Percentiles rank a stretch among this genome's conserved stretches.
phyloP scores from a whole-genome alignment of 176 grass and related monocot genomes.

The Puccinellia tenuiflora region DNA sequence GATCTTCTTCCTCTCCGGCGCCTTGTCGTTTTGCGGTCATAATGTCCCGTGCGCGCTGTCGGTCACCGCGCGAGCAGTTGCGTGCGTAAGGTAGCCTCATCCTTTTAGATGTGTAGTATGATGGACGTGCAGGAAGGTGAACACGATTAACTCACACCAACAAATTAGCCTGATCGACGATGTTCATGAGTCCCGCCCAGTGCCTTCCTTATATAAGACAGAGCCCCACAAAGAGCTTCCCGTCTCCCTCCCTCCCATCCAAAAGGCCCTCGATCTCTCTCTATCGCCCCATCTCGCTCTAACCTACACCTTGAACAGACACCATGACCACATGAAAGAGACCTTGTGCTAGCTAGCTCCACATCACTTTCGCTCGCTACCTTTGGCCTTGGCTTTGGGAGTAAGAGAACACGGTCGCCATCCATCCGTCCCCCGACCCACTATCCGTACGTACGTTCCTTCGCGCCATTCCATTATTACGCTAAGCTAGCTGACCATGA shows the following conservation, averaged over 20 bases:
- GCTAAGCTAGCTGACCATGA: slow-evolving; percentile 30
- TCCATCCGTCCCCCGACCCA: neutral
- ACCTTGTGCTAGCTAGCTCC: neutral
- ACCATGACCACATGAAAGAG: slow-evolving; percentile 16
- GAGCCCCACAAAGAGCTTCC: neutral
- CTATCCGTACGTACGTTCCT: neutral
- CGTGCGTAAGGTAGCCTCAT: too few species aligned
- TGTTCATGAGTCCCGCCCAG: too few species aligned
- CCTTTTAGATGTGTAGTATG: too few species aligned
- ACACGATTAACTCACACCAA: too few species aligned
- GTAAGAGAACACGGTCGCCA: slow-evolving; percentile 30
- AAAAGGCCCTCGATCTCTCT: neutral
- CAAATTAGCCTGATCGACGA: too few species aligned
- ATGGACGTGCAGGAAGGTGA: too few species aligned
- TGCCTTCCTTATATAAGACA: slow-evolving; percentile 27
- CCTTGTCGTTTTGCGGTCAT: too few species aligned
- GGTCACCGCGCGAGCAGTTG: too few species aligned
- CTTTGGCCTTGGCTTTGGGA: neutral
- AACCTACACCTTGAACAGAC: neutral
- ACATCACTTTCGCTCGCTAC: neutral
- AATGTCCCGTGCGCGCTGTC: too few species aligned
- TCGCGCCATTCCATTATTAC: slow-evolving; percentile 13
- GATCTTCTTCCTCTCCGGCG: too few species aligned
- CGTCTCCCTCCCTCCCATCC: neutral
- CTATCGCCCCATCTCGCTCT: neutral